Conservation (phyloP, 2,329 filamentous ascomycete species). For the Chaetomiaceae sp. region DNA sequence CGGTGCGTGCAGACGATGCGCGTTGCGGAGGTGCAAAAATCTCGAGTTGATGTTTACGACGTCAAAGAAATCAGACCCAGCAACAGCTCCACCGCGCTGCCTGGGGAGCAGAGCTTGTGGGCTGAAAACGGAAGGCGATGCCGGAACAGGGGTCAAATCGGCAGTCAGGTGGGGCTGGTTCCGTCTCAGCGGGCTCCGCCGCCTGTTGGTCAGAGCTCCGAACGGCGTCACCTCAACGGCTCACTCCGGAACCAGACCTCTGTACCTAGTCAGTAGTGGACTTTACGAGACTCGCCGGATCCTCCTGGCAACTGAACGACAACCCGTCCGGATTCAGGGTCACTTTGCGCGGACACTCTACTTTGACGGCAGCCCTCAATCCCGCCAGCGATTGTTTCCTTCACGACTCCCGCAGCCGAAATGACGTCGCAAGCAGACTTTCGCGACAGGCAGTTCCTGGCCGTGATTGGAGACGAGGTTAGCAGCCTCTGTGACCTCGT, state of each 20-base stretch:
- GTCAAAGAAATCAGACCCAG: neutral
- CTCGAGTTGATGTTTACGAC: neutral
- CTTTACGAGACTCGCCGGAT: neutral
- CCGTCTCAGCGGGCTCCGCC: neutral
- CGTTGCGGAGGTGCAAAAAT: neutral
- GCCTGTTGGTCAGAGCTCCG: constrained; percentile 11
- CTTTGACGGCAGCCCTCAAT: no score
- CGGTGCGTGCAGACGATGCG: neutral
- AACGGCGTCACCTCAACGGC: constrained; percentile 8
- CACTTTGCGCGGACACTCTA: neutral
- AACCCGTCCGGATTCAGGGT: neutral
- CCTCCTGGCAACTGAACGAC: neutral
- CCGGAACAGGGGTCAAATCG: constrained; percentile 6
- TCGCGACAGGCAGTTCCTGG: constrained; percentile 91
- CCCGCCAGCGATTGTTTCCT: neutral
- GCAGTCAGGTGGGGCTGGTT: neutral
- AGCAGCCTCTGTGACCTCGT: constrained; percentile 13
- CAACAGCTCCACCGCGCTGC: constrained; percentile 5
- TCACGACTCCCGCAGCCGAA: constrained; percentile 19
- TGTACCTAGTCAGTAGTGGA: no score
- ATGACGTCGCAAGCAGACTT: constrained; percentile 55
- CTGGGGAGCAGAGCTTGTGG: neutral
- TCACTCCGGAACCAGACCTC: neutral
- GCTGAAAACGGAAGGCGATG: neutral
- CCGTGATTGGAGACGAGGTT: constrained; percentile 97